phyloP scores from a whole-genome alignment of 768 basidiomycete species.

The Leccinum rimulosum region DNA sequence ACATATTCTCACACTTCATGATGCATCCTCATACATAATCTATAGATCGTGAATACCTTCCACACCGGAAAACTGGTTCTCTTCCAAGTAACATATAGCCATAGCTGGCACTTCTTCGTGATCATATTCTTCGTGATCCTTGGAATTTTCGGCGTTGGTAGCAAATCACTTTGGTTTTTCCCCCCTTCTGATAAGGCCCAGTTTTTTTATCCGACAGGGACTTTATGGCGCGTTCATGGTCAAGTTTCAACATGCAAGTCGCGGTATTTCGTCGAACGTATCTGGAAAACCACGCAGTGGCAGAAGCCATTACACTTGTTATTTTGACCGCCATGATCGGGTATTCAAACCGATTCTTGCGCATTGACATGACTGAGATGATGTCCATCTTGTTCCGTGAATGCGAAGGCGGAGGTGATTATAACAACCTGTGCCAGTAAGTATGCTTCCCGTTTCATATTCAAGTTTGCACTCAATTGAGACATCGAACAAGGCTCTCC shows the following conservation, averaged over 20 bases:
- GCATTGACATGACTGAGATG: constrained; percentile 97
- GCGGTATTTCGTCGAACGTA: constrained; percentile 93
- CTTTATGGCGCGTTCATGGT: constrained; percentile 96
- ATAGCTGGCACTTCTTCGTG: constrained; percentile 99
- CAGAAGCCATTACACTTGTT: constrained; percentile 87
- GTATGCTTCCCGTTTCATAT: constrained; percentile 31
- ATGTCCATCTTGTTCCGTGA: constrained; percentile 94
- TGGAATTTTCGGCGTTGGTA: constrained; percentile 88
- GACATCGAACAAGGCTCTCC: constrained; percentile 54
- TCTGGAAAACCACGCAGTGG: constrained; percentile 76
- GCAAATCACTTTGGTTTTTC: not conserved
- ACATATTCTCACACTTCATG: constrained; percentile 15
- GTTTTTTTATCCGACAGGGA: constrained; percentile 54
- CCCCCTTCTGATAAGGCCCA: constrained; percentile 3
- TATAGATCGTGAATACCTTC: constrained; percentile 95
- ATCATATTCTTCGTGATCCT: constrained; percentile 95
- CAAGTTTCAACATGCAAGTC: constrained; percentile 94
- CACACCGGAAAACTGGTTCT: constrained; percentile 96
- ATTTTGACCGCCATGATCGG: constrained; percentile 87
- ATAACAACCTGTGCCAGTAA: constrained; percentile 93
- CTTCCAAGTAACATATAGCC: constrained; percentile 96
- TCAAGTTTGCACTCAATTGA: constrained; percentile 8
- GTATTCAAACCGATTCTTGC: constrained; percentile 91
- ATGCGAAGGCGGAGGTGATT: constrained; percentile 90
- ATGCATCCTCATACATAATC: constrained; percentile 21